Evolutionary conservation across 1,139 yeast genomes (phyloP), one percentile per base, ranked within the genome.

Genomic region (Hansenula anomala): DNA sequence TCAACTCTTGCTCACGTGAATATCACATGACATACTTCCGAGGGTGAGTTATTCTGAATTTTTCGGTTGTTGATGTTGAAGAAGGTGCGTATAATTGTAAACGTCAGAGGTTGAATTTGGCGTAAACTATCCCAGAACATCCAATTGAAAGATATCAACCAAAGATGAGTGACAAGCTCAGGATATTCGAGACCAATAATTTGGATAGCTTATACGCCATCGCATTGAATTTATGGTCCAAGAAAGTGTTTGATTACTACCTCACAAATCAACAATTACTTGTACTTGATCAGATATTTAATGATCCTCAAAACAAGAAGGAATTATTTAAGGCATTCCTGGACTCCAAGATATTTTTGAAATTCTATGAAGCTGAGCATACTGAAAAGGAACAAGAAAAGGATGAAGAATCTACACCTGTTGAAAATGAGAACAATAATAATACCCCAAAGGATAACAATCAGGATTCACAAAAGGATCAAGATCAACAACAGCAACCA

Each of bases 181-280:
- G 34, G 30, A 39, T 48, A 15, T 54, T 54, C 37, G 44, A 47
- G 40, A 32, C 33, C 11, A 48, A 52, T 42, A 47, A 52, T 33
- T 37, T 44, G 6, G 49, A 38, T 4, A 38, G 36, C 18, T 36
- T 54, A 30, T 54, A 33, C 34, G 18, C 40, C 4, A 38, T 54
- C 6, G 56, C 87, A 1, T 70, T 68, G 42, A 66, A 64, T 43
- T 59, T 81, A 27, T 69, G 72, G 52, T 50, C 58, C 15, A 59
- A 66, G 30, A 70, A 73, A 22, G 70, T 71, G 41, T 81, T 83
- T 56, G 77, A 75, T 45, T 65, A 74, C 26, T 80, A 78, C 51
- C 62, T 83, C 40, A 78, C 79, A 32, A 75, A 78, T n/a, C 76
- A 72, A 45, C 90, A 82, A 56, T 68, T 67, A 48, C 69, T 74